Evolutionary conservation across 192 early-diverging fungal species (phyloP).

Genomic region (Diversispora eburnea): DNA sequence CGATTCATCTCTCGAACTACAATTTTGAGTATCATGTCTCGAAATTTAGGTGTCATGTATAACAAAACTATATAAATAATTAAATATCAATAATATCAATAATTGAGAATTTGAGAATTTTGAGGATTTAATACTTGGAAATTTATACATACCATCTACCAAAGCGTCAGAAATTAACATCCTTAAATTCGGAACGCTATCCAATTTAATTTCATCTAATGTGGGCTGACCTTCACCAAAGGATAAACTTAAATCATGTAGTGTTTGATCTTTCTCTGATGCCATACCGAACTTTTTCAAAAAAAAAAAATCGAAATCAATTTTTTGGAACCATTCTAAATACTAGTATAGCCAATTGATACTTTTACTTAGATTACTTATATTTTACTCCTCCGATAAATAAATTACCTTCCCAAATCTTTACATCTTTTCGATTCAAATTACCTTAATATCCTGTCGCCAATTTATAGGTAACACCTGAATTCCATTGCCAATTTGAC

Average conservation of each 20-base stretch:
- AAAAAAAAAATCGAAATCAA: background rate
- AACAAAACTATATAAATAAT: slow-evolving; percentile 53
- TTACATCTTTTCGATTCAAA: background rate
- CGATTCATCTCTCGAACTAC: slow-evolving; percentile 76
- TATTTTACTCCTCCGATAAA: background rate
- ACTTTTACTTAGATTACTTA: background rate
- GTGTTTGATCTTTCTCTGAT: slow-evolving; percentile 49
- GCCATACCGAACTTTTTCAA: slow-evolving; percentile 60
- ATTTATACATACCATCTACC: slow-evolving; percentile 63
- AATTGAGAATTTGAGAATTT: background rate
- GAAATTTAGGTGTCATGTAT: slow-evolving; percentile 82
- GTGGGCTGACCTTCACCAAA: slow-evolving; percentile 49
- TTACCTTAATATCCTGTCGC: slow-evolving; percentile 63
- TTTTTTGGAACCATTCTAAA: background rate
- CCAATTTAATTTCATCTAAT: slow-evolving; percentile 74
- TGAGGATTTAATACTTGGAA: background rate
- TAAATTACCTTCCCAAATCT: too few species aligned
- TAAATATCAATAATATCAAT: background rate
- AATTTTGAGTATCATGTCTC: slow-evolving; percentile 73
- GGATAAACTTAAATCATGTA: slow-evolving; percentile 47
- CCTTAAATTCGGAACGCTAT: slow-evolving; percentile 75
- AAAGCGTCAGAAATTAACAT: slow-evolving; percentile 80
- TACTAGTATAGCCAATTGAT: background rate
- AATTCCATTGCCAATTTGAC: slow-evolving; percentile 45
- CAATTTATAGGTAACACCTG: slow-evolving; percentile 83